These are phyloP conservation scores for Hymenoscyphus repandus DNA, from an alignment of 2,329 filamentous ascomycete genomes.

Conservation along the genomic window DNA sequence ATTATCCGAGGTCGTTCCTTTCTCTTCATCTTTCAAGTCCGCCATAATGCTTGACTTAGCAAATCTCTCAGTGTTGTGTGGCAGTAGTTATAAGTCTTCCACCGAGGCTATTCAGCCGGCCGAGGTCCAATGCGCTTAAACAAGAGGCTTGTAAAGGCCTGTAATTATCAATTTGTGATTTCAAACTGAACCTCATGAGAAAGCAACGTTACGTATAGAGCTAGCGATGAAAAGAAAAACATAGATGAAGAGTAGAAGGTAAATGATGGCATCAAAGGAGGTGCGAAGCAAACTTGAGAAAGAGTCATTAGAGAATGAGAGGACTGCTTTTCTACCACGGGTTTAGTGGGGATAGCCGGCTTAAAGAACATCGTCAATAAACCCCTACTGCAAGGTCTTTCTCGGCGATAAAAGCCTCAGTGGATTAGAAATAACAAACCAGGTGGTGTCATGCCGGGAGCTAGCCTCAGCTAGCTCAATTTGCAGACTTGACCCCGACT, in stretches of 20 bases:
- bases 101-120: neutral
- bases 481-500: too few species aligned
- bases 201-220: too few species aligned
- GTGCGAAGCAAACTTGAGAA: neutral
- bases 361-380: neutral
- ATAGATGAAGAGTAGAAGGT: too few species aligned
- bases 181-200: too few species aligned
- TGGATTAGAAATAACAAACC: too few species aligned
- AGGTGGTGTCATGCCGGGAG: too few species aligned
- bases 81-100: neutral
- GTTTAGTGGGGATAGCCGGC: conserved; percentile 3
- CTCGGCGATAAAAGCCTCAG: too few species aligned
- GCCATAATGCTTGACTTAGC: neutral
- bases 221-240: too few species aligned
- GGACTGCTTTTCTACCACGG: neutral
- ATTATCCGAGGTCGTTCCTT: neutral
- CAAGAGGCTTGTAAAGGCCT: too few species aligned
- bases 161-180: too few species aligned
- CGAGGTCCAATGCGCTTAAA: neutral
- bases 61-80: too few species aligned
- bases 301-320: conserved; percentile 1
- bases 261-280: neutral
- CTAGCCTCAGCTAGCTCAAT: too few species aligned
- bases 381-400: neutral
- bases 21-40: neutral